Evolutionary conservation across 1,139 yeast species (phyloP), one percentile per base, ranked within the genome.

Genomic region (Yamadazyma mexicana): DNA sequence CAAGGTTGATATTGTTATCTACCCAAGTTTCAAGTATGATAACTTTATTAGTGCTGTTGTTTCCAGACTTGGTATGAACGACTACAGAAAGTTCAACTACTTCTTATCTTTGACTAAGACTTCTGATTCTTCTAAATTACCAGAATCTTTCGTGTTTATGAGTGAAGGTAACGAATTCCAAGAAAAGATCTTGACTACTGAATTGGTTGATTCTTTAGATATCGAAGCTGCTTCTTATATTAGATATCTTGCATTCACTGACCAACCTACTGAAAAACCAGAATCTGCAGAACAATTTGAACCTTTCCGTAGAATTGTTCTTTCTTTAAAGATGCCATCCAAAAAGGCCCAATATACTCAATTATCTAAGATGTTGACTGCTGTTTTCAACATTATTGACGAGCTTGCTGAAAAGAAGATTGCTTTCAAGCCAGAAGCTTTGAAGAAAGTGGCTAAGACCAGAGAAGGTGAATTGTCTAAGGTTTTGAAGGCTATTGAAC

Each of bases 91-190:
- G 37, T 79, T 77, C 46, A 83, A 86, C 66, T 92, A 88, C 67
- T 91, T 69, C 64, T 72, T 91, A 57, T 85, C 96, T 1, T 75
- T 91, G 56, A 87, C 98, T 50, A 86, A 79, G 54, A 88, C 96
- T 30, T 56, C 84, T 29, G 87, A 82, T 56, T 82, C 89, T 23
- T 61, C 75, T 23, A 73, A 76, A 51, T 69, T 91, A 53, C 96
- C 97, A 34, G 56, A 66, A 39, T 79, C 85, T 42, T 85, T 77
- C 58, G 96, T 89, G 17, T 87, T 81, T 66, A 91, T 92, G 98
- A 75, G 87, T 53, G 98, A 92, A 69, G 80, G 80, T 42, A 76
- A 81, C 45, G 98, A 91, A 59, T 73, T 87, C 63, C 88, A 83
- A 52, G 88, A 82, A 6, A 69, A 78, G 48, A 65, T 85, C 43